phyloP scores from a whole-genome alignment of 306 rosid genomes.

The Ormosia semicastrata region DNA sequence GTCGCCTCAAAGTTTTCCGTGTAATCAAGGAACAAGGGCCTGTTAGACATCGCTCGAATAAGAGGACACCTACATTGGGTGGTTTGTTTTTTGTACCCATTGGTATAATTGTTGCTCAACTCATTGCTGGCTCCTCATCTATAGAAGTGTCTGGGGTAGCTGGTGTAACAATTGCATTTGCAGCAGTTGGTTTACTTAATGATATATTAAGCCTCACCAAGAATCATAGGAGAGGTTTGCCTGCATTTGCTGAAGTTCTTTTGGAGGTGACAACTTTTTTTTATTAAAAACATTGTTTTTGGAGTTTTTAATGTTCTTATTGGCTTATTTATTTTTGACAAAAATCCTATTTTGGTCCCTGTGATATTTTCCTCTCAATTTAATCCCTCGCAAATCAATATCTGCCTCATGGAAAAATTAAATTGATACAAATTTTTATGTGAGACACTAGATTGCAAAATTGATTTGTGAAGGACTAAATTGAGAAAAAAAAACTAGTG shows the following conservation, averaged over 20 bases:
- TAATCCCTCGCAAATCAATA: conserved; percentile 1
- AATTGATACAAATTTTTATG: not conserved
- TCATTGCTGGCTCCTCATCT: conserved; percentile 59
- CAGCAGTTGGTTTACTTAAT: conserved; percentile 76
- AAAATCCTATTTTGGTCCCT: not conserved
- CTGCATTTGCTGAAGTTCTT: conserved; percentile 48
- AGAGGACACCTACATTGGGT: conserved; percentile 83
- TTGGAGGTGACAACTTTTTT: conserved; percentile 60
- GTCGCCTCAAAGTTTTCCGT: conserved; percentile 56
- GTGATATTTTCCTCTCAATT: not conserved
- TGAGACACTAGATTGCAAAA: not conserved
- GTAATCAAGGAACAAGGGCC: conserved; percentile 58
- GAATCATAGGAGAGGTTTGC: conserved; percentile 60
- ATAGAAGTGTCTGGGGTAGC: conserved; percentile 70
- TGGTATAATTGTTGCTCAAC: conserved; percentile 70
- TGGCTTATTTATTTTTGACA: not conserved
- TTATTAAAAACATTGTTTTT: not conserved
- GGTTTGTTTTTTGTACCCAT: conserved; percentile 84
- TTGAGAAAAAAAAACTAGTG: not conserved
- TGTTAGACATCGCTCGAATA: conserved; percentile 47
- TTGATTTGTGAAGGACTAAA: not conserved
- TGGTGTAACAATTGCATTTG: conserved; percentile 78
- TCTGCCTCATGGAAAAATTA: not conserved
- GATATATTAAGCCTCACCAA: conserved; percentile 64
- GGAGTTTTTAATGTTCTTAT: conserved; percentile 10